A percentile compares a stretch with the other conserved stretches of the same genome.
These are phyloP conservation scores for Rhynchospora tenuis DNA, from an alignment of 176 grass and related monocot species.

Conservation along the genomic window DNA sequence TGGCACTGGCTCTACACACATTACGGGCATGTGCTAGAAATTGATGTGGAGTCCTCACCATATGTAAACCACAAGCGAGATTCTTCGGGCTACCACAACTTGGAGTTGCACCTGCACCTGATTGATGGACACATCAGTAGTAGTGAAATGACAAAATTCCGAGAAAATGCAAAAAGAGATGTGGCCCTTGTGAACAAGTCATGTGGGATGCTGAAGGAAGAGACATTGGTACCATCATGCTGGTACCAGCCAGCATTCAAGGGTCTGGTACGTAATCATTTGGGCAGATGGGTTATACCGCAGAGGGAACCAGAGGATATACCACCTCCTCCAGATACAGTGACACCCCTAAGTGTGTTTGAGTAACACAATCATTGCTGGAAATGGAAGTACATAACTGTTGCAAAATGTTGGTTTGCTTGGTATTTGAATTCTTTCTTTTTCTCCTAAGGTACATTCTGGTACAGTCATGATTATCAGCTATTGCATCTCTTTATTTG, in stretches of 20 bases:
- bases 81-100: conserved; percentile 12
- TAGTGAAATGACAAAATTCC: background rate
- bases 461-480: background rate
- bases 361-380: background rate
- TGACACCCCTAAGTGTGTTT: background rate
- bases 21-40: conserved; percentile 10
- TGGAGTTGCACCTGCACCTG: conserved; percentile 23
- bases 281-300: conserved; percentile 11
- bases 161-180: conserved; percentile 10
- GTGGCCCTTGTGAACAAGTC: conserved; percentile 28
- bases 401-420: background rate
- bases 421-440: background rate
- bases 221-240: background rate
- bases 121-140: conserved; percentile 18
- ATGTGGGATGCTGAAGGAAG: conserved; percentile 18
- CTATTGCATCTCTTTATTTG: background rate
- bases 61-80: conserved; percentile 19
- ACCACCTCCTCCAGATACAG: background rate
- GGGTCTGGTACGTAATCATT: conserved; percentile 6
- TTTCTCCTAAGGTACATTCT: background rate
- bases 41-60: conserved; percentile 7
- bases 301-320: background rate
- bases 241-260: conserved; percentile 26
- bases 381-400: background rate
- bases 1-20: conserved; percentile 22